phyloP scores from a whole-genome alignment of 768 basidiomycete species.

The Lactarius tabidus region DNA sequence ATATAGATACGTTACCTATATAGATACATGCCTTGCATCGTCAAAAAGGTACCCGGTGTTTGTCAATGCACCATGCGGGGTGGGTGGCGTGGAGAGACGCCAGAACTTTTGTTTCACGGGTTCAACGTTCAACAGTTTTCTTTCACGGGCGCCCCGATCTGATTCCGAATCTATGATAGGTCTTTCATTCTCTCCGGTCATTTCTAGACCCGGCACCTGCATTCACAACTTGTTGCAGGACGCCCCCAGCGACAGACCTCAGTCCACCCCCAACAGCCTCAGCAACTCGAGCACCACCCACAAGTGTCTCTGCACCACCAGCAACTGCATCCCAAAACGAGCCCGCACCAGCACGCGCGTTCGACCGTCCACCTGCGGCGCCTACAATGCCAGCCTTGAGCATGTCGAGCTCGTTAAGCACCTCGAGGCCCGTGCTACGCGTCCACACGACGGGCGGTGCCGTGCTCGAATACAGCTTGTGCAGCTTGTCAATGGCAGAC shows the following conservation, averaged over 20 bases:
- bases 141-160: background rate
- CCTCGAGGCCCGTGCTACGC: constrained; percentile 82
- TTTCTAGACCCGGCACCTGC: background rate
- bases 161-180: no score
- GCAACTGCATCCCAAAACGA: constrained; percentile 32
- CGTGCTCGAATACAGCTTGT: constrained; percentile 76
- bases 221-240: constrained; percentile 32
- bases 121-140: no score
- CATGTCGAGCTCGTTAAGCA: constrained; percentile 82
- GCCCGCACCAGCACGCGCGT: constrained; percentile 16
- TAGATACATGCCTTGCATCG: no score
- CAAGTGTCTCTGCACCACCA: constrained; percentile 44
- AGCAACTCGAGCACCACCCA: constrained; percentile 34
- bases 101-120: no score
- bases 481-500: constrained; percentile 82
- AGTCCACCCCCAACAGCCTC: constrained; percentile 31
- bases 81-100: no score
- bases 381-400: constrained; percentile 85
- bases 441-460: constrained; percentile 75
- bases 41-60: background rate
- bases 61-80: background rate
- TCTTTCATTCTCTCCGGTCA: background rate
- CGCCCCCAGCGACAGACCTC: constrained; percentile 31
- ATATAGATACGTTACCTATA: no score
- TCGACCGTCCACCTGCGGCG: constrained; percentile 52